Evolutionary conservation across 2,329 filamentous ascomycete species (phyloP).

Genomic region (Pseudogymnoascus sp.): DNA sequence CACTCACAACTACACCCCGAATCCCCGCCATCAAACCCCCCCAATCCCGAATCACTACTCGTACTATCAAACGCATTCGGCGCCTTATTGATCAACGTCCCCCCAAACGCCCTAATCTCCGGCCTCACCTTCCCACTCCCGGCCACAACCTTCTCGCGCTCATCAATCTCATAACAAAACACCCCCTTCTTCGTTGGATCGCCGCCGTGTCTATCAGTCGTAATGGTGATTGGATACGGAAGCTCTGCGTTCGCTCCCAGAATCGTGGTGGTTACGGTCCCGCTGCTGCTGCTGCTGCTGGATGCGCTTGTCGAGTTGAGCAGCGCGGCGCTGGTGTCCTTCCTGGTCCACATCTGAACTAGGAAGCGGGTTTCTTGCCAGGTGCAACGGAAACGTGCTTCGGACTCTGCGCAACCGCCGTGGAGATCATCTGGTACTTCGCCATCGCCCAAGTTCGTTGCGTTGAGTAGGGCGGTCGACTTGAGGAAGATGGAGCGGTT

Average conservation of each 20-base stretch:
- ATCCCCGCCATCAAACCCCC: conserved; percentile 55
- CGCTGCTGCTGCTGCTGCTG: conserved; percentile 13
- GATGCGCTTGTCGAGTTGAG: conserved; percentile 23
- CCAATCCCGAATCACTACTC: conserved; percentile 38
- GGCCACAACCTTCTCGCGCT: conserved; percentile 37
- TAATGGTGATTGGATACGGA: conserved; percentile 55
- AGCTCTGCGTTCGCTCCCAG: conserved; percentile 41
- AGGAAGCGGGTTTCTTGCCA: conserved; percentile 54
- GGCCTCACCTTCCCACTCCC: conserved; percentile 37
- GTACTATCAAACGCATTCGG: conserved; percentile 26
- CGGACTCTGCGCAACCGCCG: conserved; percentile 45
- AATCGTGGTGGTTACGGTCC: conserved; percentile 23
- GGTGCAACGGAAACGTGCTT: conserved; percentile 48
- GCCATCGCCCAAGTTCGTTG: conserved; percentile 31
- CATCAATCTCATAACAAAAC: conserved; percentile 45
- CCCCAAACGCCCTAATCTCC: conserved; percentile 43
- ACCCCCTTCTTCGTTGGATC: conserved; percentile 42
- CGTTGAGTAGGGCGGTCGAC: conserved; percentile 42
- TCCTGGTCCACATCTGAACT: conserved; percentile 58
- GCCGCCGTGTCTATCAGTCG: conserved; percentile 55
- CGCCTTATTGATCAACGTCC: conserved; percentile 45
- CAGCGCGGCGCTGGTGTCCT: conserved; percentile 36
- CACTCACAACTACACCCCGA: conserved; percentile 56
- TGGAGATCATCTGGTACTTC: conserved; percentile 41
- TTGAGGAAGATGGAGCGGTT: conserved; percentile 78